phyloP scores from a whole-genome alignment of 2,329 filamentous ascomycete species.

The Colletotrichum sojae region DNA sequence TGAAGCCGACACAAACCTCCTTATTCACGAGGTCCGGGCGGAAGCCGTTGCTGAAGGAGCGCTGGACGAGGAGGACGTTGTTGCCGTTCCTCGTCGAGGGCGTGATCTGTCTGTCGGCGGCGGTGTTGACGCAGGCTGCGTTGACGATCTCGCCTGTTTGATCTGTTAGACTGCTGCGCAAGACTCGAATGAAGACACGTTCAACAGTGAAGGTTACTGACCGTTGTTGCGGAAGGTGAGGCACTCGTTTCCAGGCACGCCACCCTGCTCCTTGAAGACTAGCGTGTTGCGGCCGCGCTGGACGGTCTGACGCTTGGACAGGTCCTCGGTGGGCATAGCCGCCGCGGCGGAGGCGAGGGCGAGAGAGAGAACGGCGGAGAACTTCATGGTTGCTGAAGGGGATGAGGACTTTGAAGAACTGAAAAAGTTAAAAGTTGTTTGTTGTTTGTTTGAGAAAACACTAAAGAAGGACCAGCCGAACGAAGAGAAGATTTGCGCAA shows the following conservation, averaged over 20 bases:
- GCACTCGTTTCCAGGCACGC: conserved; percentile 53
- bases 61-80: conserved; percentile 54
- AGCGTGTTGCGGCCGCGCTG: conserved; percentile 41
- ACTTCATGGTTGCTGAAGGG: conserved; percentile 41
- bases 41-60: conserved; percentile 54
- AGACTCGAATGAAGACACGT: not conserved
- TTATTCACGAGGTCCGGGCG: conserved; percentile 54
- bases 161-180: conserved; percentile 4
- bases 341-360: conserved; percentile 41
- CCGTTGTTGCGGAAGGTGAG: conserved; percentile 60
- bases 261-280: conserved; percentile 55
- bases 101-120: conserved; percentile 57
- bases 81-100: conserved; percentile 51
- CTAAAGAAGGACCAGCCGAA: conserved; percentile 27
- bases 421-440: not conserved
- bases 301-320: conserved; percentile 31
- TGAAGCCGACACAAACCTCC: conserved; percentile 57
- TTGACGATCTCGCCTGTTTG: conserved; percentile 56
- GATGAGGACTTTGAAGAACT: not conserved
- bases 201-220: conserved; percentile 22
- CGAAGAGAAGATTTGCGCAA: conserved; percentile 22
- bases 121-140: conserved; percentile 53
- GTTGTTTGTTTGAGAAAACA: conserved; percentile 1
- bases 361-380: conserved; percentile 43
- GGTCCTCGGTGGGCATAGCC: conserved; percentile 38